Base-by-base conservation (phyloP, 176 grass and related monocot species). In the Oryza rufipogon region DNA sequence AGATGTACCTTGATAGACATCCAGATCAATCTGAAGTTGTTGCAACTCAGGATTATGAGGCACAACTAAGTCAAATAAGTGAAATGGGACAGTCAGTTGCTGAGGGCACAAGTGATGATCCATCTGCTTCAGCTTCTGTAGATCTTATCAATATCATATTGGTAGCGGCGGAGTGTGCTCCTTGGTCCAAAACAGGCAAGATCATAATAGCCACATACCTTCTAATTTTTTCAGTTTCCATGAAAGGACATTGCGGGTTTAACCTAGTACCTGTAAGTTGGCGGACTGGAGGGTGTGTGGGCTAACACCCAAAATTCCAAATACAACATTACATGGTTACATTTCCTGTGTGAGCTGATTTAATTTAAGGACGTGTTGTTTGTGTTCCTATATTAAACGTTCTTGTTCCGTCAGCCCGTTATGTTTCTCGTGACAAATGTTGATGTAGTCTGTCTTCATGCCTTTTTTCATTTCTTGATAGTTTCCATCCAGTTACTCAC, bases 121-220 rank as follows among this genome's bases (percentile, higher is more conserved):
- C 70, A 63, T 80, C 85, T 85, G 67, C 84, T 80, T 91, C 84
- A 44, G 85, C 83, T 70, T 66, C 44, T 0, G 80, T 86, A 19
- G 87, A 95, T 71, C 49, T 92, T 66, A 86, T 95, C 83, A 98
- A 98, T 93, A 46, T 95, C 70, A 90, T 98, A 89, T 67, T 95
- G 61, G 87, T 94, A 56, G 89, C 91, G 1, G 87, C 93, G 23
- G 96, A 98, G 85, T 98, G 96, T 89, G 91, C 93, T 87, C 96
- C 93, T 76, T 98, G 96, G 96, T 95, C 89, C 30, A 98, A 98
- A 98, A 98, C 96, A 98, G 96, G 96, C 80, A 95, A 73, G 84
- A 75, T 61, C 39, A 67, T 73, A 82, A 75, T 67, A 86, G 15
- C 38, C 79, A 11, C 17, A 73, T 46, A 51, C 70, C 25, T 74